Conservation (phyloP, 169 alveolate species). For the Fabrea salina region DNA sequence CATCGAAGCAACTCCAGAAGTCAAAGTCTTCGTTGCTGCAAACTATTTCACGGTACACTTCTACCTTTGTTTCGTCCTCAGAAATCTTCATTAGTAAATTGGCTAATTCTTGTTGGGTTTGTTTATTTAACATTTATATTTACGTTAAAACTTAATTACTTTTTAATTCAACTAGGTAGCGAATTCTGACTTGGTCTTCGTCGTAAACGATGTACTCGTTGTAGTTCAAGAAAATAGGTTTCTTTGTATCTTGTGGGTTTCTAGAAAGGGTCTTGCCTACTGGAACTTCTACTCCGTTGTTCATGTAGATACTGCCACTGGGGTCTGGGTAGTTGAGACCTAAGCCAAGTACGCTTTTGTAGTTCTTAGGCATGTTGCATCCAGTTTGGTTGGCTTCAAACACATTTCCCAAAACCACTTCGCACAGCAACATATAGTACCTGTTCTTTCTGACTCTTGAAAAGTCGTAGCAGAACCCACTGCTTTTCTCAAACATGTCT, state of each 20-base stretch:
- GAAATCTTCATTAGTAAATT: too few relatives aligned
- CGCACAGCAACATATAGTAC: conserved; percentile 64
- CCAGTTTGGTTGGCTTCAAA: conserved; percentile 27
- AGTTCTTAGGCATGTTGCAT: conserved; percentile 34
- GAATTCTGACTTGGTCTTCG: conserved; percentile 63
- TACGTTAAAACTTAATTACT: neutral
- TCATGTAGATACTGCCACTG: conserved; percentile 30
- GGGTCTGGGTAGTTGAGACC: conserved; percentile 57
- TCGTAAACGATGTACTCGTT: conserved; percentile 69
- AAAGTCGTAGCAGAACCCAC: conserved; percentile 40
- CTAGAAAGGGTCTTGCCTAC: conserved; percentile 38
- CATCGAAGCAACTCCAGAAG: too few relatives aligned
- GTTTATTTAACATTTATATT: neutral
- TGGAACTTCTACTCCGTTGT: conserved; percentile 61
- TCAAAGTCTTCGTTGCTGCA: too few relatives aligned
- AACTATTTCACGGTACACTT: too few relatives aligned
- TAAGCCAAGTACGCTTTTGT: conserved; percentile 24
- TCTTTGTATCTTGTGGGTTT: conserved; percentile 1
- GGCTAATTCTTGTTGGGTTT: too few relatives aligned
- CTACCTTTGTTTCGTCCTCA: too few relatives aligned
- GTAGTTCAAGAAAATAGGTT: conserved; percentile 20
- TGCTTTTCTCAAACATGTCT: conserved; percentile 49
- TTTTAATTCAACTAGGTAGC: conserved; percentile 52
- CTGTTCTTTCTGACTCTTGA: conserved; percentile 13
- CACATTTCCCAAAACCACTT: conserved; percentile 66